Conservation (phyloP, 2,329 filamentous ascomycete species). For the Phaeoacremonium minimum region DNA sequence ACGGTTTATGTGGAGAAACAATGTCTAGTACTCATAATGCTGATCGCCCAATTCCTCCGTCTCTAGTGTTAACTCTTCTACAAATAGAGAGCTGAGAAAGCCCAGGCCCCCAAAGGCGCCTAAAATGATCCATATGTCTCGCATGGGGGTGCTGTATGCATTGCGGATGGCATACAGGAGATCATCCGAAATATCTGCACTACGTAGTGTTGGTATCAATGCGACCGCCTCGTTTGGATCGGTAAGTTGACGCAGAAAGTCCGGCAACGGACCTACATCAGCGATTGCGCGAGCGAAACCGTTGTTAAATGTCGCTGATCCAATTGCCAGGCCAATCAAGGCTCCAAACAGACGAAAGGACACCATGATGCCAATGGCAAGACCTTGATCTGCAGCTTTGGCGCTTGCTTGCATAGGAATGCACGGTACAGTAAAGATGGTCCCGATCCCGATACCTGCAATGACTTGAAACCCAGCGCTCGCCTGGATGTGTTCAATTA, state of each 20-base stretch:
- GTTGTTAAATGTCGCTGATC: constrained; percentile 1
- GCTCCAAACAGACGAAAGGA: constrained; percentile 7
- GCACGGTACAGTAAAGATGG: constrained; percentile 8
- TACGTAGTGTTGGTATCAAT: not conserved
- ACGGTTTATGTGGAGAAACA: too few species aligned
- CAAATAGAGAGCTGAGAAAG: not conserved
- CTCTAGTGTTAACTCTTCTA: not conserved
- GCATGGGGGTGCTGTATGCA: not conserved
- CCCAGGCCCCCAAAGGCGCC: not conserved
- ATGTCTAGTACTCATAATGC: constrained; percentile 1
- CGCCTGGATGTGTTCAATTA: not conserved
- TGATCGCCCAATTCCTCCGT: not conserved
- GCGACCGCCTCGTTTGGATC: constrained; percentile 1
- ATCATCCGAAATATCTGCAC: not conserved
- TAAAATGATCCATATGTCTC: not conserved
- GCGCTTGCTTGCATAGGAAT: constrained; percentile 4
- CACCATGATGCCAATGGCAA: constrained; percentile 4
- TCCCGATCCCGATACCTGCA: constrained; percentile 7
- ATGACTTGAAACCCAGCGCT: not conserved
- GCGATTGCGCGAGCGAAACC: constrained; percentile 2
- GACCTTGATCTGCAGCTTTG: constrained; percentile 4
- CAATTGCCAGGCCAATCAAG: constrained; percentile 6
- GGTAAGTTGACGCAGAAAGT: not conserved
- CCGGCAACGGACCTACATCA: not conserved
- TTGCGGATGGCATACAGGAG: not conserved